These are phyloP conservation scores for Berberis thunbergii DNA, from an alignment of 164 flowering plant genomes.

Conservation along the genomic window DNA sequence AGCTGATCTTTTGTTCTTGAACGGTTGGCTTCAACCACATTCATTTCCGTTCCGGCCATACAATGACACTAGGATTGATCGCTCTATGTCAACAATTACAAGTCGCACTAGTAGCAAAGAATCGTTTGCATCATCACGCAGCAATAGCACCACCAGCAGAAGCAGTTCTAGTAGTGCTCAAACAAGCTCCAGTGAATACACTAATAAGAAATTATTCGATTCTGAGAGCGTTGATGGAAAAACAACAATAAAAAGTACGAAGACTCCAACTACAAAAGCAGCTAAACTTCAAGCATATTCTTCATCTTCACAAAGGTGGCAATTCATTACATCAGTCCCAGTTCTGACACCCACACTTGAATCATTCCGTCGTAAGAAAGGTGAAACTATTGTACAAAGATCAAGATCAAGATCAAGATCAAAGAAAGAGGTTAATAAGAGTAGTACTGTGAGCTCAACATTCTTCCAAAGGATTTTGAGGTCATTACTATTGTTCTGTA, in stretches of 20 bases:
- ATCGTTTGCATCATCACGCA: conserved; percentile 45
- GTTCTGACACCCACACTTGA: conserved; percentile 21
- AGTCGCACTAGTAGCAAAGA: conserved; percentile 44
- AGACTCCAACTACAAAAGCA: conserved; percentile 2
- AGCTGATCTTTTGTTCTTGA: conserved; percentile 59
- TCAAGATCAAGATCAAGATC: conserved; percentile 7
- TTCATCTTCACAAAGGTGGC: conserved; percentile 40
- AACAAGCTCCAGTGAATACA: conserved; percentile 35
- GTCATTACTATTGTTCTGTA: conserved; percentile 40
- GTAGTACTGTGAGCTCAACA: conserved; percentile 12
- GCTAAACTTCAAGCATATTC: conserved; percentile 21
- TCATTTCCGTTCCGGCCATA: conserved; percentile 30
- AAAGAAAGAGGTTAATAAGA: conserved; percentile 6
- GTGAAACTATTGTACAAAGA: not conserved
- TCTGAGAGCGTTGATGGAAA: conserved; percentile 5
- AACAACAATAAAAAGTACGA: conserved; percentile 7
- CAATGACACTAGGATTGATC: not conserved
- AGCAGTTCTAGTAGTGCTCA: conserved; percentile 50
- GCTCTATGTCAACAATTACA: conserved; percentile 4
- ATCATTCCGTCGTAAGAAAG: conserved; percentile 9
- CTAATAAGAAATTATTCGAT: conserved; percentile 17
- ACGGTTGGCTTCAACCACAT: conserved; percentile 60
- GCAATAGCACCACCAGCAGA: conserved; percentile 56
- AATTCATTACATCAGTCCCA: conserved; percentile 37
- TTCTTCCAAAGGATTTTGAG: conserved; percentile 30